Percentiles rank a stretch among this genome's conserved stretches.
Conservation (phyloP, 2,329 filamentous ascomycete species). For the Plenodomus lindquistii region DNA sequence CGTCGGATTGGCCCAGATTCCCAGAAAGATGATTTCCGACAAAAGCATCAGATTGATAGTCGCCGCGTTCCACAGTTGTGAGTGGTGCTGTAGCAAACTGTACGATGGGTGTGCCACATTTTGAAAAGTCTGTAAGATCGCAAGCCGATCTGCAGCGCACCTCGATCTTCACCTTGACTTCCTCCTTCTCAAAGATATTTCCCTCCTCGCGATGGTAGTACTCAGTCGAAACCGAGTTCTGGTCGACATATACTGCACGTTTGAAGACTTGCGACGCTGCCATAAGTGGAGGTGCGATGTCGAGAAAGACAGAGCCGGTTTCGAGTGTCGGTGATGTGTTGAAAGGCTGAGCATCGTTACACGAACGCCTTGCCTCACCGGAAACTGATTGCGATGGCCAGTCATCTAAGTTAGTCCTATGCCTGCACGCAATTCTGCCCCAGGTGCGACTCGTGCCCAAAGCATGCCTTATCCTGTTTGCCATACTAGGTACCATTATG, state of each 20-base stretch:
- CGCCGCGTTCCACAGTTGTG: background rate
- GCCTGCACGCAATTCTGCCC: background rate
- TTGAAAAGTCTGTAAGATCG: background rate
- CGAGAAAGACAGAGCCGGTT: background rate
- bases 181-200: constrained; percentile 16
- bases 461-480: background rate
- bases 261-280: constrained; percentile 18
- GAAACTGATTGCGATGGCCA: background rate
- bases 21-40: background rate
- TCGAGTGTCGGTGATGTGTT: background rate
- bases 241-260: constrained; percentile 18
- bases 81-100: background rate
- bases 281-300: constrained; percentile 5
- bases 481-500: background rate
- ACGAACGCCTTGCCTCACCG: background rate
- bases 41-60: background rate
- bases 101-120: background rate
- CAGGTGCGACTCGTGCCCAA: background rate
- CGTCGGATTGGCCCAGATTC: background rate
- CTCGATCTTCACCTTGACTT: constrained; percentile 8
- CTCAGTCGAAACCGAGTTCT: constrained; percentile 15
- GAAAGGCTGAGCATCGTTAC: background rate
- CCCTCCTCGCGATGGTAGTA: constrained; percentile 16
- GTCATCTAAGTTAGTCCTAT: background rate
- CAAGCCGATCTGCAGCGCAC: constrained; percentile 11